Conservation (phyloP, 2,329 filamentous ascomycete genomes). For the Aspergillus tanneri region DNA sequence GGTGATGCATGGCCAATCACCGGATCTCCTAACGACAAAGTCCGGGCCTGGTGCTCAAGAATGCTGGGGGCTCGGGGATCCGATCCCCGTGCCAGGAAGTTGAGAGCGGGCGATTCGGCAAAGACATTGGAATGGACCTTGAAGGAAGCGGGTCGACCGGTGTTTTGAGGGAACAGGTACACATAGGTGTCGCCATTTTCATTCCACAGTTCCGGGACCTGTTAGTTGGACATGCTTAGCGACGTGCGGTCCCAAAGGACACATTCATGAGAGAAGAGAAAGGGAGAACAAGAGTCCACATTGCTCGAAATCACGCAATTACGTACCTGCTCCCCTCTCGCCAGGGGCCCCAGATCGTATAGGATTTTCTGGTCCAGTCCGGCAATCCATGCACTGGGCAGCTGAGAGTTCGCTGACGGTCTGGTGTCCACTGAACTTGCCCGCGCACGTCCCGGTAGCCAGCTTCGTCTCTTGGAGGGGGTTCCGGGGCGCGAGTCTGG, state of each 20-base stretch:
- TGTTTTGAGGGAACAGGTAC: constrained; percentile 60
- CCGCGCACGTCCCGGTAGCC: constrained; percentile 44
- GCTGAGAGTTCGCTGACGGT: constrained; percentile 28
- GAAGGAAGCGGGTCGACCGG: constrained; percentile 60
- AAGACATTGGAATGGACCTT: constrained; percentile 60
- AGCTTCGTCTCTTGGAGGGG: constrained; percentile 44
- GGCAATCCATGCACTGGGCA: constrained; percentile 57
- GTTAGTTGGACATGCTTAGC: constrained; percentile 13
- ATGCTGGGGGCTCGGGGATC: constrained; percentile 46
- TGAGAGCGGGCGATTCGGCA: constrained; percentile 56
- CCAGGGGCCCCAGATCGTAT: constrained; percentile 55
- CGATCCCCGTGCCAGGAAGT: constrained; percentile 54
- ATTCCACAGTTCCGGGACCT: constrained; percentile 63
- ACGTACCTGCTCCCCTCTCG: constrained; percentile 53
- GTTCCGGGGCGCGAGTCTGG: constrained; percentile 37
- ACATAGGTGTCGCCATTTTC: constrained; percentile 61
- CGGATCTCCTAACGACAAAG: constrained; percentile 32
- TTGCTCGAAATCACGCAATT: neutral
- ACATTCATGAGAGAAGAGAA: neutral
- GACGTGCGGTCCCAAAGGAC: neutral
- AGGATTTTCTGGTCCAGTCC: constrained; percentile 56
- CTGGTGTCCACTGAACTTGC: constrained; percentile 35
- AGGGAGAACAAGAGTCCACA: neutral
- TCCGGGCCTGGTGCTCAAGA: constrained; percentile 30
- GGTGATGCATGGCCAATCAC: constrained; percentile 26